phyloP scores from a whole-genome alignment of 2,329 filamentous ascomycete species.

The Exophiala spinifera region DNA sequence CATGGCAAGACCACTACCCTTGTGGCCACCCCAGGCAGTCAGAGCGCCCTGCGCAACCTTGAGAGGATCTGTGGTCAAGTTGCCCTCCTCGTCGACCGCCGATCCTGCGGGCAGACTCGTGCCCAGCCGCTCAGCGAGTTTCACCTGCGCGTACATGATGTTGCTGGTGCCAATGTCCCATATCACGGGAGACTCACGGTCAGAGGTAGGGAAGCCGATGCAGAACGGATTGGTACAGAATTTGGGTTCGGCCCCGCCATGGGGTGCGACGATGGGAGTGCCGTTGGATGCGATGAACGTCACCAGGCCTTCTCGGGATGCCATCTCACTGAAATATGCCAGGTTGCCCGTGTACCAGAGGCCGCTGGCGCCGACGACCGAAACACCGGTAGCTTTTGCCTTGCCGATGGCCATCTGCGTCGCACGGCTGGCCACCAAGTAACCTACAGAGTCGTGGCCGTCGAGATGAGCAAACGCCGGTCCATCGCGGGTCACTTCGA shows the following conservation, averaged over 20 bases:
- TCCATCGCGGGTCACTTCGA: constrained; percentile 8
- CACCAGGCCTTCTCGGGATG: constrained; percentile 8
- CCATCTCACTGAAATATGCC: constrained; percentile 15
- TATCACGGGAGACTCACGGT: constrained; percentile 8
- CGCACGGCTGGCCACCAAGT: constrained; percentile 10
- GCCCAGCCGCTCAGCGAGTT: constrained; percentile 9
- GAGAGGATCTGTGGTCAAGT: constrained; percentile 10
- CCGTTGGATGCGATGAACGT: constrained; percentile 14
- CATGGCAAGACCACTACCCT: constrained; percentile 11
- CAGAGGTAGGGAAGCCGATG: constrained; percentile 13
- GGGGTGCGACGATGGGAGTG: constrained; percentile 11
- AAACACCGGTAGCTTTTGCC: constrained; percentile 27
- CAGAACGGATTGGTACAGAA: constrained; percentile 19
- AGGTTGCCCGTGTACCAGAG: constrained; percentile 32
- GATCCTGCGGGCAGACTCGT: constrained; percentile 6
- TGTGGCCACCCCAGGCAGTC: constrained; percentile 10
- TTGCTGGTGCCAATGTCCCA: constrained; percentile 18
- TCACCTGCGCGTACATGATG: constrained; percentile 14
- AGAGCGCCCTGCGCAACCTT: constrained; percentile 10
- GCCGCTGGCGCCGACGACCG: constrained; percentile 45
- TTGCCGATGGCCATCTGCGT: constrained; percentile 9
- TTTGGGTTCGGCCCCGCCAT: constrained; percentile 12
- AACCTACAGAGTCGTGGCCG: constrained; percentile 9
- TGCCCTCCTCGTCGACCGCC: constrained; percentile 5
- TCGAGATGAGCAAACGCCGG: constrained; percentile 11